Conservation (phyloP, 2,329 filamentous ascomycete genomes). For the Aulographum hederae region DNA sequence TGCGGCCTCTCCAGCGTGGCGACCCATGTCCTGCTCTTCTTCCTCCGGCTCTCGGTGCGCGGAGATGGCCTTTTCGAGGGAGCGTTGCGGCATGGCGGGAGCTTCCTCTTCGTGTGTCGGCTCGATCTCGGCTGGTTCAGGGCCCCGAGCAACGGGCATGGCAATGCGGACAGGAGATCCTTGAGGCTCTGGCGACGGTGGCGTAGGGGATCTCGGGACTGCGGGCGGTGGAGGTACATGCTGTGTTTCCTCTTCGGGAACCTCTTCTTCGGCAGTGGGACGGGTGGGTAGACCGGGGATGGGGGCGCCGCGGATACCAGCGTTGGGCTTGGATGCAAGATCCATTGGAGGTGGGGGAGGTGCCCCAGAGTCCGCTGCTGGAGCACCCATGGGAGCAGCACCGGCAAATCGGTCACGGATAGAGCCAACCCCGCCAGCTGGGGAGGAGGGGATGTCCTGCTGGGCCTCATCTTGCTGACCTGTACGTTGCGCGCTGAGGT, state of each 20-base stretch:
- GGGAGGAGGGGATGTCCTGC: conserved; percentile 34
- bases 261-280: conserved; percentile 25
- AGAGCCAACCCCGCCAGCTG: conserved; percentile 49
- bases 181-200: too few relatives aligned
- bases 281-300: conserved; percentile 58
- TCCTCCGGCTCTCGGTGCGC: conserved; percentile 46
- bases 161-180: conserved; percentile 79
- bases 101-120: conserved; percentile 34
- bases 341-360: conserved; percentile 49
- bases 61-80: conserved; percentile 43
- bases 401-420: conserved; percentile 72
- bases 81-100: conserved; percentile 37
- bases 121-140: conserved; percentile 28
- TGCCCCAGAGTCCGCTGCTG: conserved; percentile 17
- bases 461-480: conserved; percentile 33
- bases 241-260: conserved; percentile 35
- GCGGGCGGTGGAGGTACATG: conserved; percentile 21
- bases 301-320: conserved; percentile 43
- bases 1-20: conserved; percentile 32
- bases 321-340: conserved; percentile 49
- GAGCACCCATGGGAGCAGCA: conserved; percentile 48
- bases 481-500: conserved; percentile 42
- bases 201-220: conserved; percentile 21
- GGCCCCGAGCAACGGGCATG: conserved; percentile 58
- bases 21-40: conserved; percentile 34